phyloP scores from a whole-genome alignment of 495 filamentous ascomycete species.

The Penicillium steckii region DNA sequence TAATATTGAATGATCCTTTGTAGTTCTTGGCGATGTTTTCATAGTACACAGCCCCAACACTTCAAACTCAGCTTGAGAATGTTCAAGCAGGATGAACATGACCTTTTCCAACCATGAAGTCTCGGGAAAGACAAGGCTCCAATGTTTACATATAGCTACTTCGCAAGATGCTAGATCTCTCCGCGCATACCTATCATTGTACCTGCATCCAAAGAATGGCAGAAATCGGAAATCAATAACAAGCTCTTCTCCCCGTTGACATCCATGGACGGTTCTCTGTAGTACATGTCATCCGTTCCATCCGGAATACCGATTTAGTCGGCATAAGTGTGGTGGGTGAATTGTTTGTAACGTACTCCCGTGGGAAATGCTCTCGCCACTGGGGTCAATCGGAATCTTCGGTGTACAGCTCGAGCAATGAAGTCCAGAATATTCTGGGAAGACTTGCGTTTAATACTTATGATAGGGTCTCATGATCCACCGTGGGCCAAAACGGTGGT shows the following conservation, averaged over 20 bases:
- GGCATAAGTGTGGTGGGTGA: too few species aligned
- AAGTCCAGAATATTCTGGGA: not conserved
- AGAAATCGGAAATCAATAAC: slow-evolving; percentile 1
- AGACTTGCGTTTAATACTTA: not conserved
- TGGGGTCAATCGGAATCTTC: not conserved
- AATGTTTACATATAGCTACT: slow-evolving; percentile 6
- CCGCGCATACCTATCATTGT: slow-evolving; percentile 3
- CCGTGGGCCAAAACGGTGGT: not conserved
- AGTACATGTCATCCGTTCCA: slow-evolving; percentile 5
- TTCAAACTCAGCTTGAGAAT: too few species aligned
- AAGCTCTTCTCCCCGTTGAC: too few species aligned
- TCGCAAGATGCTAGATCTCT: too few species aligned
- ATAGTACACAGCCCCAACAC: too few species aligned
- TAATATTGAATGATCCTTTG: not conserved
- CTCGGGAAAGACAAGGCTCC: not conserved
- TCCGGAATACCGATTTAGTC: too few species aligned
- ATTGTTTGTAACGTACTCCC: too few species aligned
- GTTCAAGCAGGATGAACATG: too few species aligned
- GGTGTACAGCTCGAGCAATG: not conserved
- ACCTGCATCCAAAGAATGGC: not conserved
- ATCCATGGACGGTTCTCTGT: too few species aligned
- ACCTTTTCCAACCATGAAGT: not conserved
- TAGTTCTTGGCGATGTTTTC: too few species aligned
- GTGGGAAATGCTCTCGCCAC: slow-evolving; percentile 9
- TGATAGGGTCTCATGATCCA: slow-evolving; percentile 13